Conservation (phyloP, 1,284 basidiomycete species). For the Cutaneotrichosporon mucoides region DNA sequence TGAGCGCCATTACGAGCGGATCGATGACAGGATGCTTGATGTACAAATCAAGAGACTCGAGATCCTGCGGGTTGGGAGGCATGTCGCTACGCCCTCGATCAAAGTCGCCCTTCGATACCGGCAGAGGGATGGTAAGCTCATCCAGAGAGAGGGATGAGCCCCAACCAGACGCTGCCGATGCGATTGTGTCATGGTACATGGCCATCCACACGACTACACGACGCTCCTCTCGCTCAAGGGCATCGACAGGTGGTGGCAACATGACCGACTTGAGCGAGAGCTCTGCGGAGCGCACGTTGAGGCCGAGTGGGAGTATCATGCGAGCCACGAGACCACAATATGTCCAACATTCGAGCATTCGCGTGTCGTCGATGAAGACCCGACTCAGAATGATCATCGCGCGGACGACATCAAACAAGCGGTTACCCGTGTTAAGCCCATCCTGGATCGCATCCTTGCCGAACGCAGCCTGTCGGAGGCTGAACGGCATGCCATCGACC, state of each 20-base stretch:
- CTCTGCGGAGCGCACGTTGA: conserved; percentile 44
- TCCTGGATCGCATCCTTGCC: conserved; percentile 42
- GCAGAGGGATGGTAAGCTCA: conserved; percentile 43
- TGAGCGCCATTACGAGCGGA: conserved; percentile 39
- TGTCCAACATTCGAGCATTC: conserved; percentile 49
- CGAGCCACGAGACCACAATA: conserved; percentile 42
- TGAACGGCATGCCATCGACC: conserved; percentile 24
- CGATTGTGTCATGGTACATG: conserved; percentile 44
- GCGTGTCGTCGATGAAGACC: conserved; percentile 47
- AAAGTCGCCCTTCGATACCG: conserved; percentile 37
- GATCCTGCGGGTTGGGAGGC: conserved; percentile 44
- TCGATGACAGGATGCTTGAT: conserved; percentile 46
- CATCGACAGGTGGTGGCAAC: conserved; percentile 42
- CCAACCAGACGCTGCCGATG: conserved; percentile 44
- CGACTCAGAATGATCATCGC: conserved; percentile 45
- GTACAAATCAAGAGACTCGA: conserved; percentile 44
- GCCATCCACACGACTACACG: conserved; percentile 45
- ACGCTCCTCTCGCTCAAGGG: conserved; percentile 47
- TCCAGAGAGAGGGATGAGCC: conserved; percentile 44
- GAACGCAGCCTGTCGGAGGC: conserved; percentile 33
- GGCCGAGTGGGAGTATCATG: conserved; percentile 45
- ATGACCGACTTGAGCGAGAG: conserved; percentile 43
- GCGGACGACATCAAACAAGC: conserved; percentile 44
- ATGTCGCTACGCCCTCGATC: conserved; percentile 32
- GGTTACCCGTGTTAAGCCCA: conserved; percentile 43